Percentiles rank a stretch among this genome's conserved stretches.
Conservation (phyloP, 345 rosid genomes). For the Arabis alpina region DNA sequence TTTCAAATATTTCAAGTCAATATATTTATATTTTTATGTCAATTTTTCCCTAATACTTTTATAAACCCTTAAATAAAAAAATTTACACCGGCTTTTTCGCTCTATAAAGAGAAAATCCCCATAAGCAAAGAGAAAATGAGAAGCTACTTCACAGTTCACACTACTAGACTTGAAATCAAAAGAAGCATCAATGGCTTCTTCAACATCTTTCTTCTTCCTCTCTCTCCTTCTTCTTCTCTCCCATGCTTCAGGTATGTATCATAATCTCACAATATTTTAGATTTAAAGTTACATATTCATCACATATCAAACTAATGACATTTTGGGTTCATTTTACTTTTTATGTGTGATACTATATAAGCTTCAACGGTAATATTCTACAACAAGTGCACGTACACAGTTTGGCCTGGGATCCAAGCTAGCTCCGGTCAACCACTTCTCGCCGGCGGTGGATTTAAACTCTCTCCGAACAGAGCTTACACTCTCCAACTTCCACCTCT, state of each 20-base stretch:
- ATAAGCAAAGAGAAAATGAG: slow-evolving; percentile 5
- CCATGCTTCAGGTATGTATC: slow-evolving; percentile 37
- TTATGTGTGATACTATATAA: not conserved
- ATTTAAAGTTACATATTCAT: not conserved
- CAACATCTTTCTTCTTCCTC: slow-evolving; percentile 5
- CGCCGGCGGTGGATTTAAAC: slow-evolving; percentile 45
- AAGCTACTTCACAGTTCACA: not conserved
- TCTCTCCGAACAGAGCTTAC: slow-evolving; percentile 39
- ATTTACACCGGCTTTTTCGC: not conserved
- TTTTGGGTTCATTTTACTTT: not conserved
- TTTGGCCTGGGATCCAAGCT: slow-evolving; percentile 54
- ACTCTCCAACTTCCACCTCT: slow-evolving; percentile 41
- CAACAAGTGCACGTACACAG: slow-evolving; percentile 51
- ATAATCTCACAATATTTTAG: not conserved
- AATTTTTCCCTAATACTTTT: not conserved
- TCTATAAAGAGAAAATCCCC: slow-evolving; percentile 34
- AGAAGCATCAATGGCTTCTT: slow-evolving; percentile 39
- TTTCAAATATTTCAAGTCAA: not conserved
- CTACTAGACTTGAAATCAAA: slow-evolving; percentile 11
- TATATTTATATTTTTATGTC: not conserved
- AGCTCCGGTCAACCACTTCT: slow-evolving; percentile 47
- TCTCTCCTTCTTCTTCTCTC: slow-evolving; percentile 35
- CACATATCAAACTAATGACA: slow-evolving; percentile 14
- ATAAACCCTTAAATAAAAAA: slow-evolving; percentile 3
- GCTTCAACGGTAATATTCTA: slow-evolving; percentile 44